Conservation (phyloP, 371 early-diverging fungal species). For the Mortierella sp. region DNA sequence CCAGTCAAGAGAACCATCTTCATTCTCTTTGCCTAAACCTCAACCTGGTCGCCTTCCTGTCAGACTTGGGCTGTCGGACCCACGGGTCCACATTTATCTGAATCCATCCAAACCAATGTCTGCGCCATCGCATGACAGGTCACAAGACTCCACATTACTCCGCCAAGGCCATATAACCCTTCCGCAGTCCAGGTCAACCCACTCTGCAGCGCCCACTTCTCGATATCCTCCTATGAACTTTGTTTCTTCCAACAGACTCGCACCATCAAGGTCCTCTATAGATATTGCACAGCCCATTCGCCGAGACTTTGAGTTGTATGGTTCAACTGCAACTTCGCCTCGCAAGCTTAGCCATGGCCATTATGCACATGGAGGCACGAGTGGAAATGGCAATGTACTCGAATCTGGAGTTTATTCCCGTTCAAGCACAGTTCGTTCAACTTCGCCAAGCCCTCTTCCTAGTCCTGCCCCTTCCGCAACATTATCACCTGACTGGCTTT, state of each 20-base stretch:
- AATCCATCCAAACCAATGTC: conserved; percentile 9
- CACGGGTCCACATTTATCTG: conserved; percentile 23
- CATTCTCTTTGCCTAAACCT: conserved; percentile 2
- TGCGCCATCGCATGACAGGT: conserved; percentile 6
- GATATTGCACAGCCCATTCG: conserved; percentile 7
- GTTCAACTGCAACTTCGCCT: not conserved
- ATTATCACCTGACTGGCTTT: conserved; percentile 27
- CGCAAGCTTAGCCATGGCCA: not conserved
- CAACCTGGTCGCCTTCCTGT: conserved; percentile 21
- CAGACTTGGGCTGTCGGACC: conserved; percentile 28
- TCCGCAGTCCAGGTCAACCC: not conserved
- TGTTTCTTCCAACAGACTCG: not conserved
- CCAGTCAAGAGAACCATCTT: not conserved
- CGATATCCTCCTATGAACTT: not conserved
- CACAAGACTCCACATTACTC: not conserved
- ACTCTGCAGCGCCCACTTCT: not conserved
- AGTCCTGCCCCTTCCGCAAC: conserved; percentile 38
- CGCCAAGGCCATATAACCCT: not conserved
- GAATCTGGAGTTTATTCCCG: not conserved
- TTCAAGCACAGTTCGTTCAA: not conserved
- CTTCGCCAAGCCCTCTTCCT: conserved; percentile 34
- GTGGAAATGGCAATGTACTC: too few species aligned
- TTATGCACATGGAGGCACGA: not conserved
- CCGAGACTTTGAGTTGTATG: conserved; percentile 14
- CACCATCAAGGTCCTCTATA: not conserved